Base-by-base conservation (phyloP, 2,329 filamentous ascomycete genomes). In the Lachnellula hyalina region DNA sequence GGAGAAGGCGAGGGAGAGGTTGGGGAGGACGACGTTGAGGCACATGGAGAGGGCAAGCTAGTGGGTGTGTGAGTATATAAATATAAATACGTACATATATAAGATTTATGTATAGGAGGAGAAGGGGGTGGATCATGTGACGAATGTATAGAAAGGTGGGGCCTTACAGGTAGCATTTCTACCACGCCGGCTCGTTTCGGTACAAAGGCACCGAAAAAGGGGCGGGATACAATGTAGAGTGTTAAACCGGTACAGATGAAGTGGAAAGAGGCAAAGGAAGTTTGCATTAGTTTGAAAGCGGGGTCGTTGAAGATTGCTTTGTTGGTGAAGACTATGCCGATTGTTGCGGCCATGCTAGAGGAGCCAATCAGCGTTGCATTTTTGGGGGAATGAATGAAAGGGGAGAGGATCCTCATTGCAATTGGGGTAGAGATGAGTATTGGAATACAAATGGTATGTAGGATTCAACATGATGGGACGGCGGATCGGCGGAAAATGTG, bases 301-400 rank as follows among this genome's bases (percentile, higher is more conserved):
- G 63, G 63, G 46, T 65, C 63, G 40, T 60, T 54, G 51, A 65
- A 65, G 49, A 65, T 65, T 14, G 63, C 63, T 49, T 65, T 65
- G 52, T 65, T 65, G 42, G 63, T 65, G 51, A 65, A 65, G 14
- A 65, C 63, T 42, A 65, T 65, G 44, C 63, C 63, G 47, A 65
- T 65, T 6, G 63, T 65, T 11, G 61, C 54, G 17, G 53, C 25
- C 61, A 65, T 64, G 41, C 64, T 65, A 51, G 64, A 61, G 15
- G 7, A 62, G 28, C 12, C 9, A 32, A 9, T 12, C 28, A 4
- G 28, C 28, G 9, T 11, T 32, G 28, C 28, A 32, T 32, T 32
- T 32, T 11, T 7, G 25, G 28, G 28, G 28, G 9, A 32, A 32
- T 32, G 3, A 9, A 32, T 32, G 12, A 12, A 1, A 12, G 15